Evolutionary conservation across 202 grass and related monocot species (phyloP), one percentile per base, ranked within the genome.

Genomic region (Panicum virgatum): DNA sequence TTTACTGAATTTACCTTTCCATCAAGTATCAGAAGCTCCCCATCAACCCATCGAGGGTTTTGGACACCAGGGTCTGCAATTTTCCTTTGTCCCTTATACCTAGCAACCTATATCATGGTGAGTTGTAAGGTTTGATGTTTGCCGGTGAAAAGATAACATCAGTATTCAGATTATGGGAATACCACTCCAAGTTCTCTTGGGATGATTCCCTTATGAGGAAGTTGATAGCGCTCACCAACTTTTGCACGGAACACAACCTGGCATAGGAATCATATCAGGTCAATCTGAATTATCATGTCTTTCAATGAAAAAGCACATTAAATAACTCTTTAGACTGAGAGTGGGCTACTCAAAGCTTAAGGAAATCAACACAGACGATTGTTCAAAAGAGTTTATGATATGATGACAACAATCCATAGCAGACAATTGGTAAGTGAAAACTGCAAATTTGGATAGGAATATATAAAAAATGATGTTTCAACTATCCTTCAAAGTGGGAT

Each of bases 131-230:
- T 69, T 73, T 52, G 44, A 63, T 68, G 52, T 72, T 74, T 57
- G 34, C 44, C 43, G n/a, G 39, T 82, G 37, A 82, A 76, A 83
- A 29, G 53, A 79, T 6, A 57, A 81, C 57, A 76, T 73, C 14
- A 80, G 11, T 75, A 72, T 52, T 75, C 14, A 25, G 58, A 37
- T 47, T 29, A 53, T 19, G 27, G 73, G 80, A 69, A 77, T 95
- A 98, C 96, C 90, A 96, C 96, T 98, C 92, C 96, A 58, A 96
- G 85, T 87, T 98, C 96, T 90, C 88, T 87, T 83, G 96, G 96
- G 73, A 98, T 98, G 32, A 98, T 90, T 56, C 92, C 96, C 68
- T 96, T 93, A 53, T 98, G 90, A 76, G 96, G 96, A 83, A 98
- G 90, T 70, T 93, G 92, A 84, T 90, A 81, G 43, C 69, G 80